Evolutionary conservation across 139 green algal genomes (phyloP).

Genomic region (Microglena sp.): DNA sequence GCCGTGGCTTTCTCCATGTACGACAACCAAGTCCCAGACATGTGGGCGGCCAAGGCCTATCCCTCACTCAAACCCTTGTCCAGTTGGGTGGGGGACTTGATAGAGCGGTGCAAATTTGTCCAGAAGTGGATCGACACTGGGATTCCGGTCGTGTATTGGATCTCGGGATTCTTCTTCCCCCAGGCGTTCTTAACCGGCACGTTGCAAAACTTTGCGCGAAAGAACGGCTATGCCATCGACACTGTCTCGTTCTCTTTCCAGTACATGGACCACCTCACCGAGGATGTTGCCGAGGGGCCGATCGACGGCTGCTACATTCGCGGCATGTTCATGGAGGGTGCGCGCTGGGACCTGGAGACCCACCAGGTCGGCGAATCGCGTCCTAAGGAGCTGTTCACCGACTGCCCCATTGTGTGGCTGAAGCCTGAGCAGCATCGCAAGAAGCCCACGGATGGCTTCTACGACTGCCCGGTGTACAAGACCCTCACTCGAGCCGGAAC

Average conservation of each 20-base stretch:
- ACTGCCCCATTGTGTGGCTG: constrained; percentile 77
- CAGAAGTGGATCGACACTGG: constrained; percentile 51
- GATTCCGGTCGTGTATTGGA: constrained; percentile 62
- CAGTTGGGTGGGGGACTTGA: constrained; percentile 64
- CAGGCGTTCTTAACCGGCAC: constrained; percentile 80
- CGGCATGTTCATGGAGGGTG: constrained; percentile 76
- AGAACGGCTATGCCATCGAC: constrained; percentile 68
- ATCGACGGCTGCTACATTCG: constrained; percentile 72
- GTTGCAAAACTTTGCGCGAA: constrained; percentile 78
- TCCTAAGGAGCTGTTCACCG: constrained; percentile 78
- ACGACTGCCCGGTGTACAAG: constrained; percentile 70
- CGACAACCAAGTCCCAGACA: constrained; percentile 76
- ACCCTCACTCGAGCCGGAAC: constrained; percentile 56
- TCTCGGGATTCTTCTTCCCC: constrained; percentile 83
- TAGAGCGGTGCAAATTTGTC: constrained; percentile 65
- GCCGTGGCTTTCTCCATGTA: constrained; percentile 56
- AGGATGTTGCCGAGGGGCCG: constrained; percentile 19
- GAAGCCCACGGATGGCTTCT: constrained; percentile 28
- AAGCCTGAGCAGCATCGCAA: constrained; percentile 22
- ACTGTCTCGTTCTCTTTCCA: constrained; percentile 64
- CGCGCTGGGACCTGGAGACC: constrained; percentile 26
- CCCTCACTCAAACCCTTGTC: constrained; percentile 75
- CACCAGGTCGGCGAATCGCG: constrained; percentile 57
- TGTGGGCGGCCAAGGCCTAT: constrained; percentile 74
- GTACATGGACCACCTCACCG: constrained; percentile 48